A percentile compares a stretch with the other conserved stretches of the same genome.
These are phyloP conservation scores for Tranzscheliella williamsii DNA, from an alignment of 1,284 basidiomycete species.

Conservation along the genomic window DNA sequence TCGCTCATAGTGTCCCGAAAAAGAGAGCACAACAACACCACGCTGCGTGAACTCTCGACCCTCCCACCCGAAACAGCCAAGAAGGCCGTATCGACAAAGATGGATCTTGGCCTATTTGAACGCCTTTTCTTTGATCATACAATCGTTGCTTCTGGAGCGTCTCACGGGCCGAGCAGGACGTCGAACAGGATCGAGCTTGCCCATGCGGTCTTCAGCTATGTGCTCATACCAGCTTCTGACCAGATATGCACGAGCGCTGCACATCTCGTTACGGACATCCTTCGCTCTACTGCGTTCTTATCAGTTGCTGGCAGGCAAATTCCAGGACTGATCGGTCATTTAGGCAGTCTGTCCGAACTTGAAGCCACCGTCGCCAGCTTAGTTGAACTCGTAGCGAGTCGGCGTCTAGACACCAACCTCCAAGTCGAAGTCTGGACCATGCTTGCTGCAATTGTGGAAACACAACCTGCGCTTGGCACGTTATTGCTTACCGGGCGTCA, in stretches of 20 bases:
- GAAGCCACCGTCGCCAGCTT: constrained; percentile 42
- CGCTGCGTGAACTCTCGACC: constrained; percentile 31
- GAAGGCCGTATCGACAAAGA: constrained; percentile 16
- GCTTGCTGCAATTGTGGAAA: constrained; percentile 77
- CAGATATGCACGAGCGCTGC: constrained; percentile 45
- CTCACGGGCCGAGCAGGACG: constrained; percentile 14
- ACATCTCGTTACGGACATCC: constrained; percentile 39
- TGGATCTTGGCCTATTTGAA: constrained; percentile 40
- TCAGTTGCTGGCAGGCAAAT: constrained; percentile 9
- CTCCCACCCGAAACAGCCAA: constrained; percentile 28
- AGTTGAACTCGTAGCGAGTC: constrained; percentile 57
- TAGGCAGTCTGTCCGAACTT: constrained; percentile 58
- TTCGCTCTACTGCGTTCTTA: constrained; percentile 28
- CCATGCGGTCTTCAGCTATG: constrained; percentile 33
- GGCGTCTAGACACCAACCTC: constrained; percentile 70
- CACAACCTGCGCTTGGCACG: constrained; percentile 82
- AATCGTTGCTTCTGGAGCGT: constrained; percentile 28
- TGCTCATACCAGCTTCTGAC: constrained; percentile 31
- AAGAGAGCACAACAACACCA: constrained; percentile 22
- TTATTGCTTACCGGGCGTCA: constrained; percentile 77
- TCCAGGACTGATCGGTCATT: constrained; percentile 45
- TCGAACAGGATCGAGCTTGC: constrained; percentile 38
- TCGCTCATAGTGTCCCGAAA: constrained; percentile 31
- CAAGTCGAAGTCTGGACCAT: constrained; percentile 80
- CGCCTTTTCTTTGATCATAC: constrained; percentile 44